phyloP scores from a whole-genome alignment of 139 green algal species.

The Closterium sp. region DNA sequence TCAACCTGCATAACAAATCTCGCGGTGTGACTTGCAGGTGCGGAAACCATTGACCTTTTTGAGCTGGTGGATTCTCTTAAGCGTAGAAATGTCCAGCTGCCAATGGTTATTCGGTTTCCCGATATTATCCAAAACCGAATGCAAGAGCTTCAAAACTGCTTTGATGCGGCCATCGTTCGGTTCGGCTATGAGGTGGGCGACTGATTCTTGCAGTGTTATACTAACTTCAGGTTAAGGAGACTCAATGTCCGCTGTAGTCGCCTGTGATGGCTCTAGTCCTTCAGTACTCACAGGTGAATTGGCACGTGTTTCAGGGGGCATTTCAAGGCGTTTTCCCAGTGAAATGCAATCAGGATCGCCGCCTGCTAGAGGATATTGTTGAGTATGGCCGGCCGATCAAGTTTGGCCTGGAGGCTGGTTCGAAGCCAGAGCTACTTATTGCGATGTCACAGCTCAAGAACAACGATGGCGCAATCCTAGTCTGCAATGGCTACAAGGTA shows the following conservation, averaged over 20 bases:
- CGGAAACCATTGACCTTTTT: slow-evolving; percentile 46
- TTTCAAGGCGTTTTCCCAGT: slow-evolving; percentile 67
- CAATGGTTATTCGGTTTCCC: slow-evolving; percentile 55
- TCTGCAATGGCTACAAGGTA: slow-evolving; percentile 77
- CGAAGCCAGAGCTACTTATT: slow-evolving; percentile 70
- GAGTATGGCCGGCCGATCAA: slow-evolving; percentile 39
- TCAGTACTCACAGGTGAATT: neutral
- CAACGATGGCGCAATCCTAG: slow-evolving; percentile 43
- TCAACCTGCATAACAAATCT: neutral
- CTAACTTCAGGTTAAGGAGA: no score
- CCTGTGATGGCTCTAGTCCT: neutral
- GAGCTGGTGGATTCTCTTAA: slow-evolving; percentile 46
- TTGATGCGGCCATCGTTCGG: slow-evolving; percentile 45
- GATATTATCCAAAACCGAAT: slow-evolving; percentile 54
- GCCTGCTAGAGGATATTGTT: slow-evolving; percentile 59
- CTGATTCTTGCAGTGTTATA: no score
- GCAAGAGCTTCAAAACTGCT: slow-evolving; percentile 50
- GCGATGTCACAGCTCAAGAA: slow-evolving; percentile 44
- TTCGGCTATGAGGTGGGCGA: slow-evolving; percentile 50
- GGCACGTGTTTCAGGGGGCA: slow-evolving; percentile 20
- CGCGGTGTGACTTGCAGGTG: neutral
- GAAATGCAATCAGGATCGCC: slow-evolving; percentile 67
- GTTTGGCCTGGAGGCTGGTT: slow-evolving; percentile 68
- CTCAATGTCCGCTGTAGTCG: no score
- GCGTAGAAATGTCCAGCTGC: slow-evolving; percentile 17